Base-by-base conservation (phyloP, 257 asterid species). In the Solanum stenotomum region DNA sequence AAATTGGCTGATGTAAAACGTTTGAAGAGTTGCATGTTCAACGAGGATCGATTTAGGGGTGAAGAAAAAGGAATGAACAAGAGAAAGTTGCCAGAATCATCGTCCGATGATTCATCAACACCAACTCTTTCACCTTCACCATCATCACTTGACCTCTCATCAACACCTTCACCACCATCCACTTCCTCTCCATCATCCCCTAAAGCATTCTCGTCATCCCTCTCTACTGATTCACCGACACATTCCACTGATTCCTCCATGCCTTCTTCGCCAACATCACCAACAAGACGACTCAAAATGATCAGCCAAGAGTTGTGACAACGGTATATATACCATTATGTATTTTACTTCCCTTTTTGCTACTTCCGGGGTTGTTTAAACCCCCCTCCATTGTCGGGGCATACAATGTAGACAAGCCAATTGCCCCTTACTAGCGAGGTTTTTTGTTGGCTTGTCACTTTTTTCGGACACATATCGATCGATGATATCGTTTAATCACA, bases 1-100 rank as follows among this genome's bases (percentile, higher is more conserved):
- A 94, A 93, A 86, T 68, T 96, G 35, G 75, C 97, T 1, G 99
- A 96, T 44, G 98, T 96, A 4, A 91, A 93, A 72, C 96, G 99
- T 6, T 90, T 96, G 89, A 95, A 95, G 91, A 93, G 81, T 79
- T 91, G 88, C 86, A 95, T 96, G 98, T 94, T 95, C 88, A 96
- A 97, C 0, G 97, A 93, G 82, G 96, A 93, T 9, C 86, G 90
- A 49, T 84, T 42, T 25, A 86, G 49, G 70, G 87, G 33, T 29
- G 90, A 88, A 83, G 94, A 94, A 2, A 90, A 13, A 49, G 93
- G 94, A 71, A 37, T 91, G 56, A 93, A 92, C 95, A 94, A 95
- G 94, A 89, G 98, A 86, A 95, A 96, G 87, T 87, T 93, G 35
- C 93, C 89, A n/a, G 96, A 92, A 35, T 90, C 85, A 29, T 81